phyloP scores from a whole-genome alignment of 2,329 filamentous ascomycete species.

The Daldinia sp. region DNA sequence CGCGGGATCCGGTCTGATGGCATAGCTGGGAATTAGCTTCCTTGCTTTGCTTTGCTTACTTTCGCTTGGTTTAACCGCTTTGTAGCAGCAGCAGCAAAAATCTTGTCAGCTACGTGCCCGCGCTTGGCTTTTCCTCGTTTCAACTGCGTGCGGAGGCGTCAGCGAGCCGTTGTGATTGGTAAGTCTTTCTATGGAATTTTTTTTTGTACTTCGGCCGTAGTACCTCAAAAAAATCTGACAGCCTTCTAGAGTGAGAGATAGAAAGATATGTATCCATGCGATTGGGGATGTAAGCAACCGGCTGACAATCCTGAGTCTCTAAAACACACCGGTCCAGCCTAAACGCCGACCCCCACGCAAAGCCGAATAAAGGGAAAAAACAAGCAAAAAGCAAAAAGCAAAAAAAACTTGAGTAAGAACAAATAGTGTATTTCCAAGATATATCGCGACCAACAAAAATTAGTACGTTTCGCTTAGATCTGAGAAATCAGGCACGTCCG shows the following conservation, averaged over 20 bases:
- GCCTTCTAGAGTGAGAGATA: not conserved
- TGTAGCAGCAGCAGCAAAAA: too few species aligned
- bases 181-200: not conserved
- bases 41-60: conserved; percentile 2
- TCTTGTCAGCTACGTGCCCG: not conserved
- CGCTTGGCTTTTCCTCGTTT: not conserved
- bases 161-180: not conserved
- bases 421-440: not conserved
- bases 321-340: conserved; percentile 1
- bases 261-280: not conserved
- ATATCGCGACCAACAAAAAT: not conserved
- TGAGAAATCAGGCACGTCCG: conserved; percentile 66
- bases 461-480: conserved; percentile 65
- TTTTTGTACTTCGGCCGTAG: not conserved
- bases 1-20: conserved; percentile 2
- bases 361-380: not conserved
- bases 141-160: not conserved
- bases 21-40: not conserved
- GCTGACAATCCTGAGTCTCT: not conserved
- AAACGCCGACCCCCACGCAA: conserved; percentile 6
- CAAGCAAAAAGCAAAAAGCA: not conserved
- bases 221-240: not conserved
- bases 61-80: not conserved
- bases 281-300: not conserved
- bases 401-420: not conserved